phyloP scores from a whole-genome alignment of 2,329 filamentous ascomycete species.

The Fusarium zealandicum region DNA sequence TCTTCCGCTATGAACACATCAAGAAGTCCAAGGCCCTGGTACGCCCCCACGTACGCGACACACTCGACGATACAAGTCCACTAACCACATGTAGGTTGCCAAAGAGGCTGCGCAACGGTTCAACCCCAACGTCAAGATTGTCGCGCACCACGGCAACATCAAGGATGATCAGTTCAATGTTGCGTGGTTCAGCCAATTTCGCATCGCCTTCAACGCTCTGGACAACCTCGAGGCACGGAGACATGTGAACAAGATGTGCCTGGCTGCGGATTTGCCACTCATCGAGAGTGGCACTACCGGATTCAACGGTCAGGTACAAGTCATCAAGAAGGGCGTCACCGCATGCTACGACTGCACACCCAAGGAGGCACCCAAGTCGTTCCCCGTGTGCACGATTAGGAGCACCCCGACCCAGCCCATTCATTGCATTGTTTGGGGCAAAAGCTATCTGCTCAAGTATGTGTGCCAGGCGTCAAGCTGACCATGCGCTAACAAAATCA shows the following conservation, averaged over 20 bases:
- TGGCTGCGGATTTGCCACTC: slow-evolving; percentile 87
- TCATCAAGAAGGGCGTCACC: slow-evolving; percentile 89
- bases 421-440: slow-evolving; percentile 98
- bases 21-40: slow-evolving; percentile 96
- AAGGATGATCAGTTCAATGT: slow-evolving; percentile 88
- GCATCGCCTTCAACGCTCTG: slow-evolving; percentile 92
- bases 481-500: slow-evolving; percentile 1
- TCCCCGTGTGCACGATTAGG: slow-evolving; percentile 95
- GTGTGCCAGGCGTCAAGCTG: slow-evolving; percentile 38
- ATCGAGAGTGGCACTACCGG: slow-evolving; percentile 98
- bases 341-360: slow-evolving; percentile 96
- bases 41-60: slow-evolving; percentile 45
- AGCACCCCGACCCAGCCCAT: slow-evolving; percentile 96
- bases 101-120: slow-evolving; percentile 91
- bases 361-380: slow-evolving; percentile 90
- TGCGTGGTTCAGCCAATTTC: slow-evolving; percentile 85
- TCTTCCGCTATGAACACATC: slow-evolving; percentile 96
- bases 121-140: slow-evolving; percentile 85
- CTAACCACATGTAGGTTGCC: slow-evolving; percentile 69
- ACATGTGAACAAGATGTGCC: slow-evolving; percentile 97
- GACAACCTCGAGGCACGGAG: slow-evolving; percentile 94
- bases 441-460: slow-evolving; percentile 88
- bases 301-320: slow-evolving; percentile 96
- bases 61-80: slow-evolving; percentile 8
- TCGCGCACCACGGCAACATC: slow-evolving; percentile 93